Evolutionary conservation across 2,329 filamentous ascomycete species (phyloP), one percentile per base, ranked within the genome.

Genomic region (Penicillium sp.): DNA sequence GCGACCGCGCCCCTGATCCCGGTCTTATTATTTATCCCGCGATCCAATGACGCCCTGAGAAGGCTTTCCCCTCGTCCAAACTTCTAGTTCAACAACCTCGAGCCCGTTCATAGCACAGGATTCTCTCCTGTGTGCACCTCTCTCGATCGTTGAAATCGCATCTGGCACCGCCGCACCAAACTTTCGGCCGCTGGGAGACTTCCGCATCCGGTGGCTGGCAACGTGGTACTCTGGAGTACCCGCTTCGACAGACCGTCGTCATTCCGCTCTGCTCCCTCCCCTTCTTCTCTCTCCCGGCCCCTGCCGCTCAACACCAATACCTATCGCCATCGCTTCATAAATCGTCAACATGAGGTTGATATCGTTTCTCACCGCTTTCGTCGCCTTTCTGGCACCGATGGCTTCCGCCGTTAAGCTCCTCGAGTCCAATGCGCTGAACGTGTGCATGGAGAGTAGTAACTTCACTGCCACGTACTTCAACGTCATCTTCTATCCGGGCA

Each of bases 381-480:
- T 69, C 50, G 63, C 66, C 53, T 59, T 70, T 39, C 47, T 70
- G 44, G 58, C 65, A n/a, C 62, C 78, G 36, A 68, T 78, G 44
- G 75, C 72, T 41, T 71, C 78, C 43, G 84, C 80, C 48, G 75
- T 80, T 60, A 77, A 76, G 50, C 73, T 87, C 59, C 85, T 97
- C 58, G 75, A 83, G 56, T 93, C 90, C 40, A 86, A 79, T 61
- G 94, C 90, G 21, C 78, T 96, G 54, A 89, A 87, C 66, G 78
- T 85, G 32, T 96, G 90, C 69, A 86, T 90, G 75, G 74, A 81
- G 43, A 84, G 91, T 67, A 91, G 86, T 18, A 83, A 82, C 59
- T 94, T 96, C 67, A 86, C 86, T 4, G 89, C 90, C 56, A 89
- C 84, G 55, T 77, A 93, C 43, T 95, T 96, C 79, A 84, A 94